These are phyloP conservation scores for Saksenaea oblongispora DNA, from an alignment of 371 early-diverging fungal species.

Conservation along the genomic window DNA sequence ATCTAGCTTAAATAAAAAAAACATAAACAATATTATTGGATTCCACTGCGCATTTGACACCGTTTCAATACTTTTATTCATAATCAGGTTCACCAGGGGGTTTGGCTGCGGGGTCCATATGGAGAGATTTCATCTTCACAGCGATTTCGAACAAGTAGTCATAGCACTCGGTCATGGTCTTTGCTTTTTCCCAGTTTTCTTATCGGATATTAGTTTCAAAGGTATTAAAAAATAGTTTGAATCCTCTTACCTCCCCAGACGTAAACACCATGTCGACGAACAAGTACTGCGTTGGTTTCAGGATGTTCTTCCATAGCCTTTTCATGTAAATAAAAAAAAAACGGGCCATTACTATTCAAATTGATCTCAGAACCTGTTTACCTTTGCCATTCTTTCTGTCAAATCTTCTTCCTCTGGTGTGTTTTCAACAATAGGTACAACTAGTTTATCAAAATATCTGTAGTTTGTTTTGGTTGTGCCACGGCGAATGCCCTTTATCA, in stretches of 20 bases:
- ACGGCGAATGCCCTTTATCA: constrained; percentile 96
- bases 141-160: constrained; percentile 97
- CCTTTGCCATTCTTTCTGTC: constrained; percentile 87
- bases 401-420: constrained; percentile 94
- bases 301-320: constrained; percentile 87
- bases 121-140: constrained; percentile 86
- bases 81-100: constrained; percentile 39
- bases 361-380: constrained; percentile 20
- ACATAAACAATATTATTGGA: too few relatives aligned
- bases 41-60: too few relatives aligned
- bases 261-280: constrained; percentile 88
- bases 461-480: constrained; percentile 68
- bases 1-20: too few relatives aligned
- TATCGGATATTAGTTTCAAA: neutral
- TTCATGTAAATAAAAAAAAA: neutral
- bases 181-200: constrained; percentile 95
- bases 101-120: constrained; percentile 70
- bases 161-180: constrained; percentile 97
- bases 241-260: constrained; percentile 85
- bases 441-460: constrained; percentile 81
- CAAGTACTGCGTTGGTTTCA: constrained; percentile 94
- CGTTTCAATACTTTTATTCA: constrained; percentile 9
- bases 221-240: too few relatives aligned
- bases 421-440: constrained; percentile 96
- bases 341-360: neutral